phyloP scores from a whole-genome alignment of 345 rosid genomes.

The Eutrema japonicum region DNA sequence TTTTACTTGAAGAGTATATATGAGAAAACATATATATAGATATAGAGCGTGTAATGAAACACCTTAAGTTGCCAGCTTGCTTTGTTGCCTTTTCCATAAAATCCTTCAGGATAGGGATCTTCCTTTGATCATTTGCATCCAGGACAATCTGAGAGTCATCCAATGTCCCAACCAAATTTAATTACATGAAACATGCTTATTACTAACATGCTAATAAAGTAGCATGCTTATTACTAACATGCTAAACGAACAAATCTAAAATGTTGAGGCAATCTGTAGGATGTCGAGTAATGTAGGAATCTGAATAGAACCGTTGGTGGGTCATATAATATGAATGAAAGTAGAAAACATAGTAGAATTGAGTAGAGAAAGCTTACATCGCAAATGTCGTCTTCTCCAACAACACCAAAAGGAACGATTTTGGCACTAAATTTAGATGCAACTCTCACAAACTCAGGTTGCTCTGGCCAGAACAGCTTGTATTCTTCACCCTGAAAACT shows the following conservation, averaged over 20 bases:
- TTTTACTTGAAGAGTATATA: background rate
- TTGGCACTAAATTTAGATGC: conserved; percentile 86
- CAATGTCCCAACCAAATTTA: too few species aligned
- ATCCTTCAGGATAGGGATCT: conserved; percentile 61
- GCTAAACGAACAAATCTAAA: background rate
- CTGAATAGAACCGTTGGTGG: too few species aligned
- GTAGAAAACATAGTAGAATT: background rate
- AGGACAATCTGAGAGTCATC: conserved; percentile 53
- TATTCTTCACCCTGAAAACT: conserved; percentile 73
- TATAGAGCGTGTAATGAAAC: background rate
- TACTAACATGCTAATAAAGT: background rate
- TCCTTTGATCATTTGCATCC: conserved; percentile 66
- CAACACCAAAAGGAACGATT: conserved; percentile 79
- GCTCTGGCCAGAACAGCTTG: conserved; percentile 82
- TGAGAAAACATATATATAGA: background rate
- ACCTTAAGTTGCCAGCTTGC: conserved; percentile 55
- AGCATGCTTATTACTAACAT: background rate
- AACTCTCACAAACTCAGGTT: conserved; percentile 79
- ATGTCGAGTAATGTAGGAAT: too few species aligned
- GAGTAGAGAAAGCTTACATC: conserved; percentile 52
- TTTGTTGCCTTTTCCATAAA: conserved; percentile 46
- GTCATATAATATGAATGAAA: background rate
- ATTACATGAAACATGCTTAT: background rate
- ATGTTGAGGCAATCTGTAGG: background rate
- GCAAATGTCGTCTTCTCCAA: conserved; percentile 78